Conservation (phyloP, 1,139 yeast genomes). For the Blastobotrys capitulatus region DNA sequence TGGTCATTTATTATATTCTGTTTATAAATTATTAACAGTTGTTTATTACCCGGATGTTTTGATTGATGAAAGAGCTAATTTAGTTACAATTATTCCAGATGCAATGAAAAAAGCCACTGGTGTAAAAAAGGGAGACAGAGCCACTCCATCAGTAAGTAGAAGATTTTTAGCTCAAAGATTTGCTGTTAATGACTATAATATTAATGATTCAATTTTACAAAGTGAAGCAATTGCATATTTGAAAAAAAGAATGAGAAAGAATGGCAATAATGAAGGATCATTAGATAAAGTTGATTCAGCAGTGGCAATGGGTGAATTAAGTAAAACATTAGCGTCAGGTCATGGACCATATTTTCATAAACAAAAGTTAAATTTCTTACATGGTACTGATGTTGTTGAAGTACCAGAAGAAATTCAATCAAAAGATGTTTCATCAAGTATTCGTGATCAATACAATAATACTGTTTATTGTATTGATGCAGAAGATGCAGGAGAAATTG, state of each 20-base stretch:
- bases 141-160: no score
- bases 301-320: slow-evolving; percentile 1
- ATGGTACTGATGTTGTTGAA: not conserved
- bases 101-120: not conserved
- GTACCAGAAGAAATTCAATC: not conserved
- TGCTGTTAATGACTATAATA: slow-evolving; percentile 2
- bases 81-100: not conserved
- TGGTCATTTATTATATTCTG: slow-evolving; percentile 7
- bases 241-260: slow-evolving; percentile 26
- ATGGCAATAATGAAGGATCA: not conserved
- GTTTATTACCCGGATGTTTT: slow-evolving; percentile 4
- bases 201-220: not conserved
- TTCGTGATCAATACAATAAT: slow-evolving; percentile 27
- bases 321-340: not conserved
- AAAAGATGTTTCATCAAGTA: not conserved
- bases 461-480: slow-evolving; percentile 84
- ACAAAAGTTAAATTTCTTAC: slow-evolving; percentile 1
- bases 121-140: no score
- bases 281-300: not conserved
- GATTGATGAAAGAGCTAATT: not conserved
- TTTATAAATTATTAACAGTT: slow-evolving; percentile 7
- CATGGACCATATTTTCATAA: slow-evolving; percentile 5
- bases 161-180: not conserved
- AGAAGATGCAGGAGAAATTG: slow-evolving; percentile 79
- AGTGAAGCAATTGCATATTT: slow-evolving; percentile 11